Evolutionary conservation across 208 protist genomes (phyloP), one percentile per base, ranked within the genome.

Genomic region (Wallacemonas sp.): DNA sequence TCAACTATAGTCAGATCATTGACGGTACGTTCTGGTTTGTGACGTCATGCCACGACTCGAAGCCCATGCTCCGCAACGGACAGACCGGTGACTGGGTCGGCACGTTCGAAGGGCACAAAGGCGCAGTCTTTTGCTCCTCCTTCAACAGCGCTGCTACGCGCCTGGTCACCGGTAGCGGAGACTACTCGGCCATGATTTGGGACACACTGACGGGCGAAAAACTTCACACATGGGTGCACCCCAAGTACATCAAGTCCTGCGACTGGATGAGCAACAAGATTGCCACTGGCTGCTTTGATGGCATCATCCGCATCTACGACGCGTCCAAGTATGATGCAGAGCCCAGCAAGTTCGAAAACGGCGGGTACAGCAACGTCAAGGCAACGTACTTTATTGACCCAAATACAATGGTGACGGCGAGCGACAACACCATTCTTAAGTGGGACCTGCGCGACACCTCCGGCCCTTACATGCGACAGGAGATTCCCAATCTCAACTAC

Each of bases 1-100:
- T 97, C 42, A 92, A 94, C 64, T 97, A 97, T 84, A 93, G 85
- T 63, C 75, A 91, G 36, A 92, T 97, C 32, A 74, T 95, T 48
- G 89, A 97, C 54, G 86, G 86, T 50, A 94, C 92, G 1, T 95
- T 89, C 65, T 97, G 92, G 89, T 91, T 97, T 76, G 89, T 94
- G 33, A 94, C 87, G 27, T 86, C 89, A 2, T 97, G 89, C 71
- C 89, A 95, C 65, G 93, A 98, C 64, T 78, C 91, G 12, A 95
- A 95, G 50, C 91, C 96, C 10, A 97, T 98, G 91, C 71, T 98
- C n/a, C 81, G 94, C 37, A 95, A 97, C 58, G 94, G 96, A 9
- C 84, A 97, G 67, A 98, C 93, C 8, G 94, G 96, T 32, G 96
- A 98, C 67, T 98, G 96, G 95, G 94, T 98, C 22, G 96, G 96